Base-by-base conservation (phyloP, 768 basidiomycete genomes). In the Tephrocybe sp. region DNA sequence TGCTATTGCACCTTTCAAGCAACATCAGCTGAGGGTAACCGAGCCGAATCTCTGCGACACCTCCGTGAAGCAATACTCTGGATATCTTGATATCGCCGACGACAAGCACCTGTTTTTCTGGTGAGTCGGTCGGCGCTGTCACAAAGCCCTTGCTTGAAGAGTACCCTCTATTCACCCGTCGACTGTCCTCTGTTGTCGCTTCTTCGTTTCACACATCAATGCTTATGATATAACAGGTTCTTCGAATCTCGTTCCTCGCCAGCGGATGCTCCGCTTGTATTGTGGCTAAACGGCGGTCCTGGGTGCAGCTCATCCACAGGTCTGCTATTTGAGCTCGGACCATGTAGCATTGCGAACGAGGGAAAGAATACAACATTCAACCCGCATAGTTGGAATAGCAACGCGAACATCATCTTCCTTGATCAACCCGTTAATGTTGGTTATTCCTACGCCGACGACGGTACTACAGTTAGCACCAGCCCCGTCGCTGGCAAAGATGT, bases 401-500 rank as follows among this genome's bases (percentile, higher is more conserved):
- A 86, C 55, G 84, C 88, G 40, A 91, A 91, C 61, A 73, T 87
- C 55, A 84, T 87, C 48, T 87, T 87, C 77, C 80, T 88, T 52
- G 82, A 84, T 63, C 78, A 92, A 61, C 95, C 95, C 16, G 80
- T 95, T 57, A 83, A 87, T 48, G 95, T 97, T 31, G 95, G 96
- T 26, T 96, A 79, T 70, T 94, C 91, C 1, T 98, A 95, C 63
- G 79, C 83, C 1, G 80, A 86, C 12, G 84, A 88, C 31, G 84
- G 84, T 30, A 83, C 82, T 1, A 78, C 75, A 1, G 88, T 98
- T 41, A 79, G 83, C 67, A 90, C 79, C 37, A 89, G 86, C 47
- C 92, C 92, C 4, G 84, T 84, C 18, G 92, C 92, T 2, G 96
- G 90, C 16, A 79, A 89, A 67, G 95, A 98, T 52, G 92, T 99